These are phyloP conservation scores for Geotrichum carabidarum DNA, from an alignment of 1,139 yeast species.

Conservation along the genomic window DNA sequence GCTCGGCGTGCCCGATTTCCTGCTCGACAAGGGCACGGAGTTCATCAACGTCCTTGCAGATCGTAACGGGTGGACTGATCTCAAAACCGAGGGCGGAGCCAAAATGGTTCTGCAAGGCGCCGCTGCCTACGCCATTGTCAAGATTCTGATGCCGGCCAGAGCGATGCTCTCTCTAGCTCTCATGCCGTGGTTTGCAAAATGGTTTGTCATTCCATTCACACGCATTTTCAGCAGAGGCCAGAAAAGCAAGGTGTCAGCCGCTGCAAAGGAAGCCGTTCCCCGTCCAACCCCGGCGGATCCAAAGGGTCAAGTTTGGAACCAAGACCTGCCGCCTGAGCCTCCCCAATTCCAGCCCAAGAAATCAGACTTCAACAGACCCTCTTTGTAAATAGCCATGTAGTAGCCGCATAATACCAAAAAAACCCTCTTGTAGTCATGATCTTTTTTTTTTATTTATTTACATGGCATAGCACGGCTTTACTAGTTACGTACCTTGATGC, in stretches of 20 bases:
- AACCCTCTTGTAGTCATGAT: background rate
- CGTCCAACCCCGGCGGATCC: constrained; percentile 11
- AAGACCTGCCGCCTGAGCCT: constrained; percentile 14
- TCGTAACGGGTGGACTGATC: constrained; percentile 35
- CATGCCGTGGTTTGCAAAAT: constrained; percentile 66
- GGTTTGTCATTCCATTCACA: constrained; percentile 52
- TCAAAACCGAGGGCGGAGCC: constrained; percentile 49
- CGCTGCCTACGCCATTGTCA: constrained; percentile 75
- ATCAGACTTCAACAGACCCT: constrained; percentile 12
- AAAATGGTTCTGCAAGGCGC: constrained; percentile 75
- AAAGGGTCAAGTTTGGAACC: constrained; percentile 18
- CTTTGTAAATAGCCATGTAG: constrained; percentile 2
- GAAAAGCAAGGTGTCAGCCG: background rate
- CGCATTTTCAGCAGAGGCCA: constrained; percentile 33
- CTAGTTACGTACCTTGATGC: constrained; percentile 36
- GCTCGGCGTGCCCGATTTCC: constrained; percentile 58
- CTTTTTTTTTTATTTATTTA: background rate
- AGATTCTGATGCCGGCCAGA: constrained; percentile 54
- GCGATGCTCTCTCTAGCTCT: constrained; percentile 51
- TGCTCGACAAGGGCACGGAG: constrained; percentile 56
- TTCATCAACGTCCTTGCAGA: constrained; percentile 50
- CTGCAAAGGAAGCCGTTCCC: background rate
- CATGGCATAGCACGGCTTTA: background rate
- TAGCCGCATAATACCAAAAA: background rate
- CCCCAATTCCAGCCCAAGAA: constrained; percentile 13